Conservation (phyloP, 1,284 basidiomycete species). For the Ceratobasidium papillatum region DNA sequence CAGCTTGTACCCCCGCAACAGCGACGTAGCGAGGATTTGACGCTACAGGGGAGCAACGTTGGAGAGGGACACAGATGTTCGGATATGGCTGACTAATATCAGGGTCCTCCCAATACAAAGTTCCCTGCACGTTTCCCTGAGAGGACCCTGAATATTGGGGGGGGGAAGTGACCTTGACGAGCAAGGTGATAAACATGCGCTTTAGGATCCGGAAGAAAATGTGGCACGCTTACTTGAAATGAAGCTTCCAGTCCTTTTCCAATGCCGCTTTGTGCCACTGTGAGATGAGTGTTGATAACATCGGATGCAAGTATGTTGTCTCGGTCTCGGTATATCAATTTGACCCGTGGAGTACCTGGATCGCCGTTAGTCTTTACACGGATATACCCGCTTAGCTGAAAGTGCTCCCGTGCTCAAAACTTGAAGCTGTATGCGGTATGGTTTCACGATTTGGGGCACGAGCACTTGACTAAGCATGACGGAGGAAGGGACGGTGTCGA, state of each 20-base stretch:
- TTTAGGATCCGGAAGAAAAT: not conserved
- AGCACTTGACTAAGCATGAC: not conserved
- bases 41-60: too few relatives aligned
- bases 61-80: too few relatives aligned
- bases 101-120: too few relatives aligned
- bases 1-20: too few relatives aligned
- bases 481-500: slow-evolving; percentile 2
- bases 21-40: too few relatives aligned
- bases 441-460: not conserved
- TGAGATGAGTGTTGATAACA: not conserved
- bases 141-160: too few relatives aligned
- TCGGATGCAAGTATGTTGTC: not conserved
- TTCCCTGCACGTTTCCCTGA: too few relatives aligned
- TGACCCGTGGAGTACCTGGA: not conserved
- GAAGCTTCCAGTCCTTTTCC: not conserved
- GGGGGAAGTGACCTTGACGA: too few relatives aligned
- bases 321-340: not conserved
- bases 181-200: too few relatives aligned
- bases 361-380: not conserved
- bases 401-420: not conserved
- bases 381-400: not conserved
- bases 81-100: too few relatives aligned
- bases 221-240: not conserved
- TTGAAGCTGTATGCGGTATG: not conserved
- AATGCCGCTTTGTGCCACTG: not conserved